phyloP scores from a whole-genome alignment of 306 rosid genomes.

The Glycine latifolia region DNA sequence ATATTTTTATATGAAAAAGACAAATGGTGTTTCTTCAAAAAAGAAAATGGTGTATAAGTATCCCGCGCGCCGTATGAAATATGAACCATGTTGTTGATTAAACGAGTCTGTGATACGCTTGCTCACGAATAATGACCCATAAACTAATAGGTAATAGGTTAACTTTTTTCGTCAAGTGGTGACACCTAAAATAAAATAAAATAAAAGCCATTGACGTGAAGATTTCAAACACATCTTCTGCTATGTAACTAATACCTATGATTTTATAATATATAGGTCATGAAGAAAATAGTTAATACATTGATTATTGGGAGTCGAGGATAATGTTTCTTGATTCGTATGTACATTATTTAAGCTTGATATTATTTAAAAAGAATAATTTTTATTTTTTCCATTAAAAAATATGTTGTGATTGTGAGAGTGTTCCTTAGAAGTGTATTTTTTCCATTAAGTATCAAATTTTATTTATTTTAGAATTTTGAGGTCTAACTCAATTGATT shows the following conservation, averaged over 20 bases:
- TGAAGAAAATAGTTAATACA: neutral
- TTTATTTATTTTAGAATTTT: no score
- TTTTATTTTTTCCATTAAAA: no score
- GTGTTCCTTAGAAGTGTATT: no score
- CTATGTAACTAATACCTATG: neutral
- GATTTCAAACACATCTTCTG: conserved; percentile 34
- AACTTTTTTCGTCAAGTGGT: neutral
- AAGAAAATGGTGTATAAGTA: neutral
- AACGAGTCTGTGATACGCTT: no score
- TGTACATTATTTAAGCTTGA: neutral
- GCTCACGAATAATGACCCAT: no score
- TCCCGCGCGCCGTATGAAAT: neutral
- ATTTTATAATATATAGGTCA: neutral
- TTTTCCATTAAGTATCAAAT: no score
- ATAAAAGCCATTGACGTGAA: conserved; percentile 32
- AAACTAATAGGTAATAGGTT: neutral
- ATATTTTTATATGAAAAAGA: neutral
- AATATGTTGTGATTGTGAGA: no score
- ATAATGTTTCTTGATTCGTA: conserved; percentile 1
- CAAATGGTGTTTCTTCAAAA: neutral
- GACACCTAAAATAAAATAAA: conserved; percentile 9
- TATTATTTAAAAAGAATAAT: no score
- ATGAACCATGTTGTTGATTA: neutral
- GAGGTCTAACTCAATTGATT: no score
- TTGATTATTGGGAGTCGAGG: neutral